Evolutionary conservation across 2,329 filamentous ascomycete genomes (phyloP), one percentile per base, ranked within the genome.

Genomic region (Exophiala phaeomuriformis): DNA sequence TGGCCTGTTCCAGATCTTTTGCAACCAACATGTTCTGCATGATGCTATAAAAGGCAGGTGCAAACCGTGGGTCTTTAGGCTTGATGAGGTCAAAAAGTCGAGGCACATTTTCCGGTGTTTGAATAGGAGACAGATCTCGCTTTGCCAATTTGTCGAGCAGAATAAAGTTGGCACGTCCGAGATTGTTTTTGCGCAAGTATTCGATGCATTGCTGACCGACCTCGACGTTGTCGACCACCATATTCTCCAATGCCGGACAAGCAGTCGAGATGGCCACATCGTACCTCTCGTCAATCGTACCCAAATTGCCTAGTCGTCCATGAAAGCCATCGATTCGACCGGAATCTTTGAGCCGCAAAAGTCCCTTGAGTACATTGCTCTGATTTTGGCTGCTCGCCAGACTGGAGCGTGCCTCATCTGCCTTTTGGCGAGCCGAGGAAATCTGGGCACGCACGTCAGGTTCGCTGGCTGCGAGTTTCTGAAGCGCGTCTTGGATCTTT

Each of bases 181-280:
- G 83, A 63, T 96, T 96, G 64, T 95, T 98, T 76, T 97, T 98
- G 52, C 93, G 84, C 8, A 98, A 78, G 66, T 98, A 93, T 66
- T 97, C 93, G 59, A 98, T 97, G 69, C 94, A 98, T 68, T 97
- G 90, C 70, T 98, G 93, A 60, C 90, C 93, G 54, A 90, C 88
- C 64, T 97, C 93, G 9, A 97, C 91, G 0, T 88, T 90, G 64
- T 97, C 93, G 0, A 95, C 95, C 6, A 98, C 91, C 70, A 98
- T 90, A 66, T 97, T 95, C 70, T 98, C 89, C 6, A 98, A 80
- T 2, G 86, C 80, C 43, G 88, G 84, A 63, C 93, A 97, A 7
- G 93, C 94, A 0, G 93, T 98, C 0, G 94, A 98, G 56, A 98
- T 95, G n/a, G 93, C 93, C 41, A 98, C 83, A 65, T 98, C 93